Evolutionary conservation across 2,329 filamentous ascomycete genomes (phyloP).

Genomic region (Emergomyces africanus): DNA sequence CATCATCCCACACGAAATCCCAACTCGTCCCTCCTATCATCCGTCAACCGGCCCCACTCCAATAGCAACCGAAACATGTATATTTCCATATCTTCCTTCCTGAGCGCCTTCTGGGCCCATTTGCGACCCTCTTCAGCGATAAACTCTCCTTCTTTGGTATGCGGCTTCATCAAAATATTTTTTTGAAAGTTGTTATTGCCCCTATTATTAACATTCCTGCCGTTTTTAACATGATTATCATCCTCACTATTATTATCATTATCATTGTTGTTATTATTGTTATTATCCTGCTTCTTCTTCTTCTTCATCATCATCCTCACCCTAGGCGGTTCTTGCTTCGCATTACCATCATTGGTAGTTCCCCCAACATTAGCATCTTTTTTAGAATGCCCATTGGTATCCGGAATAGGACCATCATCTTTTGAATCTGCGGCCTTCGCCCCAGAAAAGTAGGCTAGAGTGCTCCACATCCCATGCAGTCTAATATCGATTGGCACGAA

Average conservation of each 20-base stretch:
- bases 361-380: not conserved
- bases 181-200: not conserved
- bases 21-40: constrained; percentile 44
- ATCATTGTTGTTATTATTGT: not conserved
- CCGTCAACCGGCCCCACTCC: constrained; percentile 61
- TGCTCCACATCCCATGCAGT: constrained; percentile 60
- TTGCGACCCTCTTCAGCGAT: constrained; percentile 53
- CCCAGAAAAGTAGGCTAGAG: constrained; percentile 60
- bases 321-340: constrained; percentile 8
- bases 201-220: not conserved
- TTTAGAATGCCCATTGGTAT: constrained; percentile 18
- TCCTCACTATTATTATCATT: not conserved
- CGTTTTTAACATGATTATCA: too few relatives aligned
- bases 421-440: constrained; percentile 26
- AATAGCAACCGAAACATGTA: constrained; percentile 67
- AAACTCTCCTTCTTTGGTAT: constrained; percentile 44
- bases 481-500: constrained; percentile 67
- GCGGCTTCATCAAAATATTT: constrained; percentile 39
- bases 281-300: not conserved
- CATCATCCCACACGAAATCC: constrained; percentile 18
- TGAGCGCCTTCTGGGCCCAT: constrained; percentile 52
- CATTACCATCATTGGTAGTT: not conserved
- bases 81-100: constrained; percentile 64
- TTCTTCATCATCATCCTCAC: constrained; percentile 42
- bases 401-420: constrained; percentile 18